phyloP scores from a whole-genome alignment of 306 rosid species.

The Cucurbita maxima region DNA sequence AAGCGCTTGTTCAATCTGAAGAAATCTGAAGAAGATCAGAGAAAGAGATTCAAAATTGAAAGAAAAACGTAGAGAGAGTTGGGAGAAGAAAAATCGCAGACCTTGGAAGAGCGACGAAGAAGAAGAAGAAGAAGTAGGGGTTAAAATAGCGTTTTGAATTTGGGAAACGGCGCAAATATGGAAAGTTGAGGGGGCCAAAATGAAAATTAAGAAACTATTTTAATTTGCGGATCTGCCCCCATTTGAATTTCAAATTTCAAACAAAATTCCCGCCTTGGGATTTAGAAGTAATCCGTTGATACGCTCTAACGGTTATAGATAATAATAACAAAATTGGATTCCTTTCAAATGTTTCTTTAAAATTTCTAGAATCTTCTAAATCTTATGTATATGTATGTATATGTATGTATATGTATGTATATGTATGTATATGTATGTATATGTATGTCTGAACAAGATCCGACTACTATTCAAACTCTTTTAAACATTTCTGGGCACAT shows the following conservation, averaged over 20 bases:
- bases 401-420: no score
- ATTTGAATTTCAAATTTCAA: conserved; percentile 4
- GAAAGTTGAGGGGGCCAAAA: neutral
- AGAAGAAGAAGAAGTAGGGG: no score
- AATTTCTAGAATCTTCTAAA: no score
- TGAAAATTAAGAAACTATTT: neutral
- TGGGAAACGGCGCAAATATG: neutral
- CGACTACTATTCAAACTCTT: no score
- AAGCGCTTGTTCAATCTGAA: neutral
- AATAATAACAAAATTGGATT: neutral
- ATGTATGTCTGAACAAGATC: no score
- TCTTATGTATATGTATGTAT: no score
- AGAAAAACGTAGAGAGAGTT: neutral
- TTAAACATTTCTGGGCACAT: no score
- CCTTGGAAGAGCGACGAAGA: neutral
- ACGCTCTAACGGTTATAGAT: neutral
- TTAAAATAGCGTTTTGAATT: neutral
- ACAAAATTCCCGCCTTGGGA: neutral
- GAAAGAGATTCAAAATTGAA: neutral
- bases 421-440: no score
- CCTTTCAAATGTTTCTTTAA: neutral
- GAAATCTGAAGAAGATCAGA: neutral
- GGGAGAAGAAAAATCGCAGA: neutral
- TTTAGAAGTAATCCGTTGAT: neutral
- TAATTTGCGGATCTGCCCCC: neutral